Evolutionary conservation across 2,329 filamentous ascomycete species (phyloP).

Genomic region (Aspergillus puulaauensis): DNA sequence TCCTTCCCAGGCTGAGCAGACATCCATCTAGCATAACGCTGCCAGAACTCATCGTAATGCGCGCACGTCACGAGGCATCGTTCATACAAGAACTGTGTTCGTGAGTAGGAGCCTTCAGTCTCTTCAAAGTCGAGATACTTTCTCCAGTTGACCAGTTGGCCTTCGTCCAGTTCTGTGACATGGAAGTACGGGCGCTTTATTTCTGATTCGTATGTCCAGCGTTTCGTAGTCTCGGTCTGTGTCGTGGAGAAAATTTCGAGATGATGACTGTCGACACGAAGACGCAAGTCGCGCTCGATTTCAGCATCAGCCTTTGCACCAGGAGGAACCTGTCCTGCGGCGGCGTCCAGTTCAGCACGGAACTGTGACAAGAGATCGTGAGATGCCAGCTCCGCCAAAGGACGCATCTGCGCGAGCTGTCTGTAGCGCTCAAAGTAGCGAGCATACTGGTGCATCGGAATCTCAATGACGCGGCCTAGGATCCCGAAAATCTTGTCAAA

Average conservation of each 20-base stretch:
- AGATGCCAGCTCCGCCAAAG: slow-evolving; percentile 70
- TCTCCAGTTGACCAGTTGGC: slow-evolving; percentile 84
- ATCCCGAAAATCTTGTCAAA: slow-evolving; percentile 84
- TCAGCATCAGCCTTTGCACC: slow-evolving; percentile 68
- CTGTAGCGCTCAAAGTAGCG: slow-evolving; percentile 92
- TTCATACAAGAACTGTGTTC: slow-evolving; percentile 85
- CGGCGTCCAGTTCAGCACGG: slow-evolving; percentile 66
- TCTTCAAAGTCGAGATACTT: slow-evolving; percentile 98
- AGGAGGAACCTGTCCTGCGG: slow-evolving; percentile 42
- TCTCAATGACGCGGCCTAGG: slow-evolving; percentile 76
- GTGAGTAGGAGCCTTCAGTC: slow-evolving; percentile 70
- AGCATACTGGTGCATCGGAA: slow-evolving; percentile 94
- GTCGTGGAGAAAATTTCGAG: slow-evolving; percentile 78
- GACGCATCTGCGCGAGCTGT: slow-evolving; percentile 69
- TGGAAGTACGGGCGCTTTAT: slow-evolving; percentile 97
- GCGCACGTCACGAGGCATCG: slow-evolving; percentile 89
- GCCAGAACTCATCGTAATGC: slow-evolving; percentile 97
- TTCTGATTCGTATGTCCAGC: slow-evolving; percentile 92
- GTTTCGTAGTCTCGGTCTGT: slow-evolving; percentile 83
- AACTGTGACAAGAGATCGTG: slow-evolving; percentile 67
- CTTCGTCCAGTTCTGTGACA: slow-evolving; percentile 84
- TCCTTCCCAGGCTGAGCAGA: slow-evolving; percentile 73
- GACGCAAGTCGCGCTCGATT: slow-evolving; percentile 76
- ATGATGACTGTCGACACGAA: slow-evolving; percentile 76
- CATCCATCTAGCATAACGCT: slow-evolving; percentile 97